Base-by-base conservation (phyloP, 2,329 filamentous ascomycete species). In the Pezicula radicicola region DNA sequence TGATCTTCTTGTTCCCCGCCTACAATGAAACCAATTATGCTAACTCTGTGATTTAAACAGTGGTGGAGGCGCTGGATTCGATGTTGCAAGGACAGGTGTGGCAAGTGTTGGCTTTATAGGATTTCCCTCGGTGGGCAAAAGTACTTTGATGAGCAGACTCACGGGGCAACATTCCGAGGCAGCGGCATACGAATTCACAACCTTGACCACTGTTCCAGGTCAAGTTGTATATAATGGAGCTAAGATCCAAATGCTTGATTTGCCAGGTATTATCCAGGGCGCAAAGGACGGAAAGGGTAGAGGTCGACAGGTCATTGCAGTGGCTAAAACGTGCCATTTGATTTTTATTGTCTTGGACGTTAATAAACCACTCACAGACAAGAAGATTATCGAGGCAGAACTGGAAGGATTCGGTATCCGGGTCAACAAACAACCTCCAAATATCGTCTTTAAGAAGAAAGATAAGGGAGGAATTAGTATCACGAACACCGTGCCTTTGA, bases 381-480 rank as follows among this genome's bases (percentile, higher is more conserved):
- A 99, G 78, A 84, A 90, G 55, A 80, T 99, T 57, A 99, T 99
- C 66, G 94, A 99, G 74, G 80, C 84, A 48, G 94, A 99, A 75
- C 74, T 99, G 68, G 94, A 99, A 70, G 94, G 94, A 7, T 99
- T 99, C 65, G 94, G 94, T 33, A 97, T 99, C 68, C 84, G 94
- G 51, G 93, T 97, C 77, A 99, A 99, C 79, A 99, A 97, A 77
- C 76, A 85, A 63, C 94, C 94, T 25, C 94, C 94, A 39, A 99
- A 99, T 70, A 99, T 99, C 66, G 89, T 94, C n/a, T 96, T 97
- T 79, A 95, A 87, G 75, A 99, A 99, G 80, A 99, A 99, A 79
- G 94, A 99, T 73, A 97, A 97, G 75, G 94, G 94, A 62, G 94
- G 94, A 35, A 84, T 99, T 67, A 92, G 89, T 66, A 94, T 99